Evolutionary conservation across 2,329 filamentous ascomycete species (phyloP).

Genomic region (Calonectria pseudoreteaudii): DNA sequence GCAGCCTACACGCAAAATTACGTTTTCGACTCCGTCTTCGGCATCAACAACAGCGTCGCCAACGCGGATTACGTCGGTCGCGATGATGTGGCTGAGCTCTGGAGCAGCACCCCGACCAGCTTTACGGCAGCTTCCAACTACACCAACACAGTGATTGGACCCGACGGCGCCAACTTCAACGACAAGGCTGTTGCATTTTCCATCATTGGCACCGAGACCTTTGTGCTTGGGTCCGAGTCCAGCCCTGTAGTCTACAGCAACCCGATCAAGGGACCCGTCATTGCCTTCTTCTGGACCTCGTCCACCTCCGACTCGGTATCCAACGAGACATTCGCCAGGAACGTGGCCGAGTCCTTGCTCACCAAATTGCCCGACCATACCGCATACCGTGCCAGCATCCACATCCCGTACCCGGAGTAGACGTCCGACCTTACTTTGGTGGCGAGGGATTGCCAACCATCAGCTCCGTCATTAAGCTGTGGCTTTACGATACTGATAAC

Average conservation of each 20-base stretch:
- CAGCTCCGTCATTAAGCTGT: slow-evolving; percentile 12
- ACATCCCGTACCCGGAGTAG: not conserved
- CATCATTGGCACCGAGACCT: not conserved
- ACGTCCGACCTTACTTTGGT: slow-evolving; percentile 11
- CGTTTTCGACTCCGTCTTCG: slow-evolving; percentile 8
- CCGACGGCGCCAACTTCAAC: slow-evolving; percentile 10
- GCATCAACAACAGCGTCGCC: slow-evolving; percentile 12
- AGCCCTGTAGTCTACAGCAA: not conserved
- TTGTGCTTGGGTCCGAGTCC: not conserved
- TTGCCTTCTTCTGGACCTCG: slow-evolving; percentile 3
- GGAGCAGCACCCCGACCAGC: not conserved
- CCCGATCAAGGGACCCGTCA: not conserved
- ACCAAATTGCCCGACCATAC: not conserved
- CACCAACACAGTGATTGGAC: slow-evolving; percentile 1
- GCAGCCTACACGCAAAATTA: slow-evolving; percentile 4
- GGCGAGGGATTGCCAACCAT: slow-evolving; percentile 4
- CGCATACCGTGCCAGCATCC: not conserved
- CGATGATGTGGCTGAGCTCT: slow-evolving; percentile 14
- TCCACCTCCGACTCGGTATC: not conserved
- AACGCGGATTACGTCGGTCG: slow-evolving; percentile 6
- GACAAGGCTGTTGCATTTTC: slow-evolving; percentile 8
- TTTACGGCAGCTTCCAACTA: slow-evolving; percentile 9
- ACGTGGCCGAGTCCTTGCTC: not conserved
- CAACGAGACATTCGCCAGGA: slow-evolving; percentile 6
- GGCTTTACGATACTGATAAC: not conserved